Base-by-base conservation (phyloP, 352 stramenopile genomes). In the Phytophthora sojae region DNA sequence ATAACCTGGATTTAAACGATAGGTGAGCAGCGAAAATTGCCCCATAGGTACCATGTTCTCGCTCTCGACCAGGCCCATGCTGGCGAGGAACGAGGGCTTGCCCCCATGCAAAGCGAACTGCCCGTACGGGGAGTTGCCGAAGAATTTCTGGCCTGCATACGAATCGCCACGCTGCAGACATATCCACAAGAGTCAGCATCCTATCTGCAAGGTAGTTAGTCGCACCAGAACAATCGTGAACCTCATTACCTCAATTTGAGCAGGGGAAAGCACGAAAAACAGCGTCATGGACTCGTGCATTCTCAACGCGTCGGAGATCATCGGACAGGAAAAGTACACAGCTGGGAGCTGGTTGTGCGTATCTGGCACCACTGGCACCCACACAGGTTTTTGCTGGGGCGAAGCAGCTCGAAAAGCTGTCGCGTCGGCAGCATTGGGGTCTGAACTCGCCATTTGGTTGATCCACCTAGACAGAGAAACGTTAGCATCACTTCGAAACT, bases 121-220 rank as follows among this genome's bases (percentile, higher is more conserved):
- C 3, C 82, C 85, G 58, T 92, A 89, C 29, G 84, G 85, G 3
- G 81, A 76, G 71, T 88, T 90, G 1, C 85, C 85, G 39, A 92
- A 92, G 67, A 92, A 90, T 61, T 91, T 92, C 62, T 92, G 82
- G 0, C 61, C 73, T 9, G 55, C 67, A 63, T 78, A 89, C 8
- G 75, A 75, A 21, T 86, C 78, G 2, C 71, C 71, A 49, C 29
- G 9, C 80, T 86, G 19, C 60, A 58, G 21, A 54, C 1, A 45
- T 37, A 21, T 21, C 21, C 21, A 37, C 7, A 17, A 51, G 23
- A 32, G 26, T 69, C 23, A 67, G 25, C 11, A 42, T 42, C 35
- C 35, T 42, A 42, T 12, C 35, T 42, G 6, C 35, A 12, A 11
- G 53, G 21, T 21, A 21, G 19, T 29, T 37, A 54, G 14, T 15